Conservation (phyloP, 768 basidiomycete species). For the Hericium alpestre region DNA sequence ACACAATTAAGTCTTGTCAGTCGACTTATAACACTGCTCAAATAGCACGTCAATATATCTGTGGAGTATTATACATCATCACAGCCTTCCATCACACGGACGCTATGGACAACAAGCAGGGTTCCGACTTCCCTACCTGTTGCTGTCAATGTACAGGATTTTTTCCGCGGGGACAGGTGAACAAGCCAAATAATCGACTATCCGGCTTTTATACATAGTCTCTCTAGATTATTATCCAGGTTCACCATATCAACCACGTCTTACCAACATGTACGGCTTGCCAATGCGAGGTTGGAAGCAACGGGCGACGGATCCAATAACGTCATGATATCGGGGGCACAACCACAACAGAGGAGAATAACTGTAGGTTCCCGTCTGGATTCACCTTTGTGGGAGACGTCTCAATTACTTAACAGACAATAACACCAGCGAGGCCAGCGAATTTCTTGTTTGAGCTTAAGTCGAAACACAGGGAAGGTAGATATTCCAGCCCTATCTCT, state of each 20-base stretch:
- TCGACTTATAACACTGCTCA: neutral
- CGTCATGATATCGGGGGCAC: constrained; percentile 42
- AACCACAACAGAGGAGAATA: constrained; percentile 33
- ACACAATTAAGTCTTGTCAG: neutral
- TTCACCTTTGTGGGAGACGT: neutral
- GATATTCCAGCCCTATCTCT: constrained; percentile 7
- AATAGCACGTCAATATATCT: constrained; percentile 56
- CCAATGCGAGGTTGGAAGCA: constrained; percentile 42
- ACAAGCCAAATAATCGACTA: neutral
- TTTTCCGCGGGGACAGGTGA: constrained; percentile 81
- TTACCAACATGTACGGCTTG: constrained; percentile 69
- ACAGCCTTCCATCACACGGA: constrained; percentile 44
- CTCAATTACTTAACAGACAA: constrained; percentile 36
- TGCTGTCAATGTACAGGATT: constrained; percentile 91
- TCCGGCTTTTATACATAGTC: neutral
- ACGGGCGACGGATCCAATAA: constrained; percentile 32
- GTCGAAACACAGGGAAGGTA: constrained; percentile 52
- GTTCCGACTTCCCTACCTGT: constrained; percentile 71
- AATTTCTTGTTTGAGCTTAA: constrained; percentile 77
- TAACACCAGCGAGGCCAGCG: constrained; percentile 65
- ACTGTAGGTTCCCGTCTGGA: constrained; percentile 28
- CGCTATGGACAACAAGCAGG: constrained; percentile 39
- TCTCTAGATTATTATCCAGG: constrained; percentile 70
- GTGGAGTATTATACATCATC: constrained; percentile 56
- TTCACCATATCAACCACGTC: constrained; percentile 82